Evolutionary conservation across 2,329 filamentous ascomycete genomes (phyloP).

Genomic region (Phyllosticta citribraziliensis): DNA sequence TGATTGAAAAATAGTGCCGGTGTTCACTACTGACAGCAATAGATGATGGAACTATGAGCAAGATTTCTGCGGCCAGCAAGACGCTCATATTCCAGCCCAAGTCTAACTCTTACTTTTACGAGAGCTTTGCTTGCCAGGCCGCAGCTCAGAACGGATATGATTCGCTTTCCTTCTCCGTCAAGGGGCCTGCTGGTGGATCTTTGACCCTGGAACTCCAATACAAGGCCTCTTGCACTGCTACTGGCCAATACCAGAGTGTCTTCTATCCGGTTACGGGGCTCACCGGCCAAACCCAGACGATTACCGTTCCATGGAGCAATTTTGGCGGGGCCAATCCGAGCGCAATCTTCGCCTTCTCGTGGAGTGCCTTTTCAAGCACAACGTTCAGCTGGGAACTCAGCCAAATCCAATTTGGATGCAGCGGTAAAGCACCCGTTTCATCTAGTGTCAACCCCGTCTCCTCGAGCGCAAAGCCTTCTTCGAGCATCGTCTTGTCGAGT

Average conservation of each 20-base stretch:
- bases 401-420: slow-evolving; percentile 38
- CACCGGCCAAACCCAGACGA: slow-evolving; percentile 40
- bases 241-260: slow-evolving; percentile 32
- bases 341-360: slow-evolving; percentile 38
- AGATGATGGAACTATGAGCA: slow-evolving; percentile 43
- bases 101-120: slow-evolving; percentile 44
- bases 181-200: slow-evolving; percentile 34
- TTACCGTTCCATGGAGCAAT: slow-evolving; percentile 41
- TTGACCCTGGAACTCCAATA: slow-evolving; percentile 41
- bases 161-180: slow-evolving; percentile 38
- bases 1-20: no score
- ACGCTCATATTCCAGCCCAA: slow-evolving; percentile 43
- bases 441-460: not conserved
- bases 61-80: slow-evolving; percentile 33
- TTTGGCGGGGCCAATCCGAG: slow-evolving; percentile 43
- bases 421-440: slow-evolving; percentile 4
- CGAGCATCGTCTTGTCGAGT: not conserved
- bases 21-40: not conserved
- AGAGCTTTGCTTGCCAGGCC: slow-evolving; percentile 40
- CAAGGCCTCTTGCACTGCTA: slow-evolving; percentile 33
- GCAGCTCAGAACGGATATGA: slow-evolving; percentile 38
- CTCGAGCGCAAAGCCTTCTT: not conserved
- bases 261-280: slow-evolving; percentile 37
- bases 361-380: slow-evolving; percentile 31
- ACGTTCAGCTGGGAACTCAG: slow-evolving; percentile 39